A percentile compares a stretch with the other conserved stretches of the same genome.
These are phyloP conservation scores for Fibroporia radiculosa DNA, from an alignment of 768 basidiomycete species.

Conservation along the genomic window DNA sequence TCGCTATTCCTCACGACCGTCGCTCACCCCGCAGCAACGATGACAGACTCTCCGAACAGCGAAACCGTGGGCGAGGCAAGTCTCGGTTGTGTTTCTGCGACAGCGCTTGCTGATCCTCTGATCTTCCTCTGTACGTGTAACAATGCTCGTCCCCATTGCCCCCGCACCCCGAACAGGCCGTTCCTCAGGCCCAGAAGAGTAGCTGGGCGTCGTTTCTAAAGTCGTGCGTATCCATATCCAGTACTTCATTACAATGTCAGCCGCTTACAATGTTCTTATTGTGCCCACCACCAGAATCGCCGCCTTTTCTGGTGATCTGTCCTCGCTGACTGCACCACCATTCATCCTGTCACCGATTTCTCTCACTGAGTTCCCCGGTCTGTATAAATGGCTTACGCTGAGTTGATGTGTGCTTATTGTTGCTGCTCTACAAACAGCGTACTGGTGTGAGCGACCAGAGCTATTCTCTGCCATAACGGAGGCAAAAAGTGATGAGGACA, in stretches of 20 bases:
- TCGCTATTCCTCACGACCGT: not conserved
- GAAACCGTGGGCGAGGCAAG: constrained; percentile 8
- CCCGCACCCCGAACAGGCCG: constrained; percentile 36
- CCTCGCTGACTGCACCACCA: constrained; percentile 75
- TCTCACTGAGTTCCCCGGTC: constrained; percentile 87
- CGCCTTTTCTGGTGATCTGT: constrained; percentile 83
- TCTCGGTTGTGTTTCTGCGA: not conserved
- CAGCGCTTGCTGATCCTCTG: not conserved
- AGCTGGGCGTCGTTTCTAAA: constrained; percentile 91
- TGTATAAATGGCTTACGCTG: not conserved
- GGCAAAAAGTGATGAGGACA: constrained; percentile 63
- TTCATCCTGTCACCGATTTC: constrained; percentile 92
- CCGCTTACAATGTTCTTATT: not conserved
- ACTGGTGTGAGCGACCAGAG: constrained; percentile 95
- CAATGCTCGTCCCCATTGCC: not conserved
- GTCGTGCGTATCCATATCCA: constrained; percentile 45
- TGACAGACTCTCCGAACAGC: constrained; percentile 5
- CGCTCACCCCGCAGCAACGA: not conserved
- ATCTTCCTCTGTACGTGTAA: not conserved
- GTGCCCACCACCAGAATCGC: constrained; percentile 54
- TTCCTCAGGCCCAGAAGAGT: constrained; percentile 75
- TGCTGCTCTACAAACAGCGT: constrained; percentile 41
- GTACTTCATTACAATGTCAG: constrained; percentile 5
- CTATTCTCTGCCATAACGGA: constrained; percentile 83
- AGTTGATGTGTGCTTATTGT: not conserved